Conservation (phyloP, 2,329 filamentous ascomycete genomes). For the Rhinocladiella similis region DNA sequence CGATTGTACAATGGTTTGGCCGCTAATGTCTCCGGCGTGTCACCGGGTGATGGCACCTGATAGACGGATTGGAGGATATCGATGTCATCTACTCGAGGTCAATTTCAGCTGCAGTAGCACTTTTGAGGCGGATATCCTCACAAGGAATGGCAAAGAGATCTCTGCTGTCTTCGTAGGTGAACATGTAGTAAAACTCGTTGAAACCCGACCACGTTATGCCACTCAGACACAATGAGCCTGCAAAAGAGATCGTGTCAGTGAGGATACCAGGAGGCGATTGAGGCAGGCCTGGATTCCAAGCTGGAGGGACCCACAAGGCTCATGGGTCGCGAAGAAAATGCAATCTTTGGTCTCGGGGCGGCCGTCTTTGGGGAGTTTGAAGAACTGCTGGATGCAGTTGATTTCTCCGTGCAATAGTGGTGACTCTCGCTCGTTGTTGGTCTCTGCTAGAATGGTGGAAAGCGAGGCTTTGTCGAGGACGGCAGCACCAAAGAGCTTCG, state of each 20-base stretch:
- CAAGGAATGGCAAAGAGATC: slow-evolving; percentile 58
- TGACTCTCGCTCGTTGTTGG: slow-evolving; percentile 57
- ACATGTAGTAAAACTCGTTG: slow-evolving; percentile 58
- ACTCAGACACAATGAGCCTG: slow-evolving; percentile 56
- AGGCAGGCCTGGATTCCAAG: no score
- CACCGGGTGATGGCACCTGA: slow-evolving; percentile 42
- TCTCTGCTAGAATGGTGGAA: slow-evolving; percentile 50
- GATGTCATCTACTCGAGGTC: slow-evolving; percentile 45
- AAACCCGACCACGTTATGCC: slow-evolving; percentile 62
- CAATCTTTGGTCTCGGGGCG: slow-evolving; percentile 50
- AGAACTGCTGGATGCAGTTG: slow-evolving; percentile 62
- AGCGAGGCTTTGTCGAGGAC: slow-evolving; percentile 50
- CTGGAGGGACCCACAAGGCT: slow-evolving; percentile 46
- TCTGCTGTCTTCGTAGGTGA: slow-evolving; percentile 60
- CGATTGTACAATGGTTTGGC: slow-evolving; percentile 53
- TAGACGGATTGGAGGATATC: slow-evolving; percentile 59
- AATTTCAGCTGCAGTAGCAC: not conserved
- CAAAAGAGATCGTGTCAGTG: slow-evolving; percentile 49
- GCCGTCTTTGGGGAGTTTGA: slow-evolving; percentile 40
- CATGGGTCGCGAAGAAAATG: slow-evolving; percentile 60
- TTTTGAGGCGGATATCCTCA: slow-evolving; percentile 6
- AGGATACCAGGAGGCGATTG: no score
- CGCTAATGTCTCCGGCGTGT: slow-evolving; percentile 39
- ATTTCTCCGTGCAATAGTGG: slow-evolving; percentile 61
- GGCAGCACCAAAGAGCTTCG: slow-evolving; percentile 59